Evolutionary conservation across 2,329 filamentous ascomycete species (phyloP).

Genomic region (Bretziella fagacearum): DNA sequence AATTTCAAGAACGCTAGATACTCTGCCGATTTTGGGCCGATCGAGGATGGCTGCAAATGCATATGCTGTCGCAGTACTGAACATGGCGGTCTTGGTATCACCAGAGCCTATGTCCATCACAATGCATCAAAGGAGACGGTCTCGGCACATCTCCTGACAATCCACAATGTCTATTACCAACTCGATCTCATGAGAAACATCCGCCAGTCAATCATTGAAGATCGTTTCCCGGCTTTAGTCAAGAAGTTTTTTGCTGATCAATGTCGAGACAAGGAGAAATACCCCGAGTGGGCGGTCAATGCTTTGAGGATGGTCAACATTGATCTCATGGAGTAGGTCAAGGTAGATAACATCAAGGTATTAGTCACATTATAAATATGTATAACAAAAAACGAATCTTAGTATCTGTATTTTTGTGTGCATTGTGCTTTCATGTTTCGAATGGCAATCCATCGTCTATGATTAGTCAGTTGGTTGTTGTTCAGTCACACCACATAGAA

Average conservation of each 20-base stretch:
- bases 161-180: conserved; percentile 93
- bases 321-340: conserved; percentile 36
- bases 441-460: no score
- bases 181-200: conserved; percentile 63
- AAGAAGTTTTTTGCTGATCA: conserved; percentile 59
- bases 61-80: conserved; percentile 51
- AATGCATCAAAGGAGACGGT: conserved; percentile 88
- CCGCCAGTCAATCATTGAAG: conserved; percentile 63
- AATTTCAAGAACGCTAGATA: conserved; percentile 58
- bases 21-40: conserved; percentile 62
- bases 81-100: conserved; percentile 62
- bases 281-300: conserved; percentile 70
- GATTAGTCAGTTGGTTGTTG: no score
- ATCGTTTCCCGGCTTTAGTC: conserved; percentile 64
- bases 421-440: no score
- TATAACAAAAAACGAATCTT: no score
- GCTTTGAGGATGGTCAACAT: conserved; percentile 68
- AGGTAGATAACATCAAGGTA: not conserved
- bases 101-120: conserved; percentile 79
- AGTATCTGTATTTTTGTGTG: no score
- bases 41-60: conserved; percentile 72
- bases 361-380: no score
- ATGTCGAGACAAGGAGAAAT: conserved; percentile 45
- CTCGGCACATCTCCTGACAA: conserved; percentile 66
- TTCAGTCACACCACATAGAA: no score